Conservation (phyloP, 768 basidiomycete genomes). For the Daedaleopsis sinensis region DNA sequence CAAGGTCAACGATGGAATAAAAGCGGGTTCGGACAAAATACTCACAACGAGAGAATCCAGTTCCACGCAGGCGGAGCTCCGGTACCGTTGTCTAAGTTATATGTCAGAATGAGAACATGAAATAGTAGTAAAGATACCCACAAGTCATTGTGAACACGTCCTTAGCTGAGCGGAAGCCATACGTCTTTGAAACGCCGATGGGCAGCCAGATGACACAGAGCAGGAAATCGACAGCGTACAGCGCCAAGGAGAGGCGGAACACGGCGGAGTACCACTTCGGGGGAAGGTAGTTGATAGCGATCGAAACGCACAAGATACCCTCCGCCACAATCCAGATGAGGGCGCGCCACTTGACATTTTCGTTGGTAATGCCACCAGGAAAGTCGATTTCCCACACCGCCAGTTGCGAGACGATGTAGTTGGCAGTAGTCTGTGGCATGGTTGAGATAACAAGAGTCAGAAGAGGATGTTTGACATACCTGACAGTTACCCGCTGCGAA, state of each 20-base stretch:
- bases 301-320: conserved; percentile 64
- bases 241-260: conserved; percentile 72
- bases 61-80: conserved; percentile 89
- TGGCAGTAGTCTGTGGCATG: conserved; percentile 70
- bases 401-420: conserved; percentile 86
- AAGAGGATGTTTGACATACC: conserved; percentile 41
- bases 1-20: background rate
- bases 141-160: conserved; percentile 85
- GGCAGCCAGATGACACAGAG: conserved; percentile 92
- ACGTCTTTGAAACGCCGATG: conserved; percentile 85
- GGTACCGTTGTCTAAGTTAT: conserved; percentile 76
- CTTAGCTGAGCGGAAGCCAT: conserved; percentile 82
- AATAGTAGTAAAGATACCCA: conserved; percentile 37
- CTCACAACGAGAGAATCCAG: conserved; percentile 86
- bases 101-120: background rate
- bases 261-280: conserved; percentile 72
- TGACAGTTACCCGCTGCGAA: conserved; percentile 89
- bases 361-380: conserved; percentile 72
- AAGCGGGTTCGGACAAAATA: conserved; percentile 9
- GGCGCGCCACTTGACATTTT: conserved; percentile 84
- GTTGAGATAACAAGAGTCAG: background rate
- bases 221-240: conserved; percentile 87
- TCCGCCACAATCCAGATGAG: conserved; percentile 86
- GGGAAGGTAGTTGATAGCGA: conserved; percentile 86
- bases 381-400: conserved; percentile 80